A percentile compares a stretch with the other conserved stretches of the same genome.
These are phyloP conservation scores for Solanum gandarillasii DNA, from an alignment of 257 asterid species.

Conservation along the genomic window DNA sequence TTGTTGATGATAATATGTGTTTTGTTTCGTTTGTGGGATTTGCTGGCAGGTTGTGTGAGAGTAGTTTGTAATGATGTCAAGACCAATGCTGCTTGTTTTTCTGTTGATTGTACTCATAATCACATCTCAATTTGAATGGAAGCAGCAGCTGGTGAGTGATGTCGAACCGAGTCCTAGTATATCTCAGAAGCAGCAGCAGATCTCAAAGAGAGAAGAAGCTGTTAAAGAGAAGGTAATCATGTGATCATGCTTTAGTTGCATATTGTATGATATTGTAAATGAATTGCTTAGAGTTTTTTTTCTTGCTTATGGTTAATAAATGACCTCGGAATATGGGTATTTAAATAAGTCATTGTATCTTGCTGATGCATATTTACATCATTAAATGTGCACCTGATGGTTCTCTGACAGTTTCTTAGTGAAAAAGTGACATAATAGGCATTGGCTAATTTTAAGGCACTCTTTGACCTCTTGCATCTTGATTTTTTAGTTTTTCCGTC, in stretches of 20 bases:
- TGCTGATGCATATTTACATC: neutral
- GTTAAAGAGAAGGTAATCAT: conserved; percentile 65
- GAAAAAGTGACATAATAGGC: neutral
- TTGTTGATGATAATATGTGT: neutral
- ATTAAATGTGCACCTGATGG: neutral
- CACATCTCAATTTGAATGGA: conserved; percentile 91
- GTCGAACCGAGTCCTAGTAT: conserved; percentile 41
- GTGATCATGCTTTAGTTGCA: neutral
- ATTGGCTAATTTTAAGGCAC: neutral
- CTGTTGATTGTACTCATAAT: conserved; percentile 57
- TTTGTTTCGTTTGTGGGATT: neutral
- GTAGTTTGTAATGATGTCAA: conserved; percentile 51
- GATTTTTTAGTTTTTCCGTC: neutral
- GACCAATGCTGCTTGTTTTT: conserved; percentile 65
- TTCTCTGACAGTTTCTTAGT: neutral
- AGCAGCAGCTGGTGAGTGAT: conserved; percentile 52
- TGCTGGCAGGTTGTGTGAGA: conserved; percentile 28
- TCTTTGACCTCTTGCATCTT: neutral
- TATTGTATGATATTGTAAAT: neutral
- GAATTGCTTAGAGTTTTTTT: neutral
- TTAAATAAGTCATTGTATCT: neutral
- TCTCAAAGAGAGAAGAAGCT: conserved; percentile 56
- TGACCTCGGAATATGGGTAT: neutral
- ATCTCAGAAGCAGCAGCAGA: conserved; percentile 55
- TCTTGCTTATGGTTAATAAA: neutral